Base-by-base conservation (phyloP, 192 early-diverging fungal genomes). In the Entophlyctis luteolus region DNA sequence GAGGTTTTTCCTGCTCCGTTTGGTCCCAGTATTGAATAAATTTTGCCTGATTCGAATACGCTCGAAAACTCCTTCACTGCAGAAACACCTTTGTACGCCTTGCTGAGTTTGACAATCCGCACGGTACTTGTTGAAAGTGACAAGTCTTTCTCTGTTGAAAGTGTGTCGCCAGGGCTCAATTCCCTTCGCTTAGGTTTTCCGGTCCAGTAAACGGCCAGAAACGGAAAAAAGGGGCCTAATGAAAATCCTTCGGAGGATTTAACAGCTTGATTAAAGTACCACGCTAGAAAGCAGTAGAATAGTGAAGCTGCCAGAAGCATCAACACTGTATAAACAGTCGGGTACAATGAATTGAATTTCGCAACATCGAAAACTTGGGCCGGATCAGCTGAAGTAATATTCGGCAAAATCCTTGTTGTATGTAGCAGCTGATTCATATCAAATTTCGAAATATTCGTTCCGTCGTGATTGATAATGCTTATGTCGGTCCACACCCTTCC, bases 1-100 rank as follows among this genome's bases (percentile, higher is more conserved):
- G 88, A 84, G 22, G 82, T 81, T 67, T 89, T 89, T 32, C 89
- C 87, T 35, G 87, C 86, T 18, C 87, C 84, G 63, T 87, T 88
- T n/a, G 69, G 79, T 0, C 88, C 87, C 4, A 88, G 71, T 31
- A 89, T 63, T 6, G 62, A 75, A 71, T 76, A 62, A 1, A 70
- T 59, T 25, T 62, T 60, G 1, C 68, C 68, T 1, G 18, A 20
- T n/a, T 70, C 59, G 33, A 70, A 62, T 22, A 62, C 59, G 35
- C 20, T 27, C 16, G 68, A 70, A 37, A 70, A 70, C 49, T 70
- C 68, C 27, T 62, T 60, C 46, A 70, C 68, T 46, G 68, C 68
- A 3, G 68, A 59, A 22, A 32, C 39, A 4, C 48, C 48, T 31
- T 62, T 50, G 31, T 70, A 70, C 48, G 59, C n/a, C 49, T 70